These are phyloP conservation scores for Crotalaria pallida DNA, from an alignment of 306 rosid genomes.

Conservation along the genomic window DNA sequence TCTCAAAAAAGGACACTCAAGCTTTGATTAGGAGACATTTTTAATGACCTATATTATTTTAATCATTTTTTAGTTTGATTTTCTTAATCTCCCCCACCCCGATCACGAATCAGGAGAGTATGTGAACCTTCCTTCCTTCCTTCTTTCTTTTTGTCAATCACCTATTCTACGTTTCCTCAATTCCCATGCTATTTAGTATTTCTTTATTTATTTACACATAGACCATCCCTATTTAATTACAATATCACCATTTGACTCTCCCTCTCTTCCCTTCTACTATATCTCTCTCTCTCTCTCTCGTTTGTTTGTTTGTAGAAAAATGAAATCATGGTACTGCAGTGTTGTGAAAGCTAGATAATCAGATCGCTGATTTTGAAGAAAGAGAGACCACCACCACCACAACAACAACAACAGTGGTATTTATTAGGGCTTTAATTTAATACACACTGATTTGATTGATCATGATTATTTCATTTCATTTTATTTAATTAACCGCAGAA, in stretches of 20 bases:
- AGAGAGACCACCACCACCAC: too few species aligned
- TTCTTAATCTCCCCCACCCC: constrained; percentile 11
- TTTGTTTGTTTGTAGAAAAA: constrained; percentile 21
- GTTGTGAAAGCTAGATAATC: constrained; percentile 3
- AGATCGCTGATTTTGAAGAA: constrained; percentile 19
- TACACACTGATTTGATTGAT: background rate
- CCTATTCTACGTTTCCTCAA: constrained; percentile 27
- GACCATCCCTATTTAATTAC: background rate
- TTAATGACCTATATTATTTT: constrained; percentile 33
- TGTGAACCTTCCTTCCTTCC: constrained; percentile 39
- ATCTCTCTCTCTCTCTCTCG: background rate
- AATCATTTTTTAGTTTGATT: background rate
- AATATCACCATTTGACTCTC: constrained; percentile 11
- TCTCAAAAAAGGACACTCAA: background rate
- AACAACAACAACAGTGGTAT: background rate
- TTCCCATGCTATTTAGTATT: constrained; percentile 46
- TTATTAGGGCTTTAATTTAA: constrained; percentile 9
- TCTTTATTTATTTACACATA: constrained; percentile 18
- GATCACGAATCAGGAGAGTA: constrained; percentile 26
- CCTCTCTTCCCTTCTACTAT: background rate
- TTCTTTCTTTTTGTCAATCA: too few species aligned
- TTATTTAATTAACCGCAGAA: constrained; percentile 18
- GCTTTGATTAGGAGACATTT: constrained; percentile 25
- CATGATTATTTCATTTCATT: background rate
- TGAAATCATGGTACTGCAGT: constrained; percentile 8